Conservation (phyloP, 192 early-diverging fungal genomes). For the Rhizoclosmatium sp. region DNA sequence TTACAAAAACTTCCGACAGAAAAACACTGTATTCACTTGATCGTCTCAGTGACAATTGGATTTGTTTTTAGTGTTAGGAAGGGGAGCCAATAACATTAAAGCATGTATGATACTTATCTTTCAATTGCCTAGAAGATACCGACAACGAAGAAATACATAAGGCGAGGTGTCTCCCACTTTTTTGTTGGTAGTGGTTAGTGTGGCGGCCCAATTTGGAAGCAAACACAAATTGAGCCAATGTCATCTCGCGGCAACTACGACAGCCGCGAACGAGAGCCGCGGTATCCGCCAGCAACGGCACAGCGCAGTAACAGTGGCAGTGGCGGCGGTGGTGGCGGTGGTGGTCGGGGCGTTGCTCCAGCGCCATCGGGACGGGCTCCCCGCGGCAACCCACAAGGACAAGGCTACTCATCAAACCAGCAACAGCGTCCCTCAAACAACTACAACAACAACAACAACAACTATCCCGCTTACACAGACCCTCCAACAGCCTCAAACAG, state of each 20-base stretch:
- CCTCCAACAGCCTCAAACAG: neutral
- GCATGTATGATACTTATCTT: too few relatives aligned
- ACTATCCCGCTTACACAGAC: neutral
- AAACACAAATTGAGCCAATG: neutral
- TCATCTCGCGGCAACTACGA: neutral
- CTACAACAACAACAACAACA: neutral
- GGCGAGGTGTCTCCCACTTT: too few relatives aligned
- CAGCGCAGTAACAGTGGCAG: neutral
- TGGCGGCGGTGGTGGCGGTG: neutral
- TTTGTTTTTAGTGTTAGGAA: too few relatives aligned
- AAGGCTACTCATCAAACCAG: neutral
- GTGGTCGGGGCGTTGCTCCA: neutral
- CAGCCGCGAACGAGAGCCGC: conserved; percentile 8
- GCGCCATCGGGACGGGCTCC: too few relatives aligned
- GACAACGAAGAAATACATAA: too few relatives aligned
- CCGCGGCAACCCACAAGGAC: neutral
- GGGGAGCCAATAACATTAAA: too few relatives aligned
- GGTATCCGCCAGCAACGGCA: conserved; percentile 26
- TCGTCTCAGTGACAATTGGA: too few relatives aligned
- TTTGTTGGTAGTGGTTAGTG: too few relatives aligned
- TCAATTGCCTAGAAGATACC: too few relatives aligned
- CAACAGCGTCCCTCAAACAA: neutral
- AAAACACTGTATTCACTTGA: too few relatives aligned
- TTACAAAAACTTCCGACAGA: too few relatives aligned
- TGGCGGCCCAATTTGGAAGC: too few relatives aligned